These are phyloP conservation scores for Dryas alaskensis DNA, from an alignment of 306 rosid genomes.

Conservation along the genomic window DNA sequence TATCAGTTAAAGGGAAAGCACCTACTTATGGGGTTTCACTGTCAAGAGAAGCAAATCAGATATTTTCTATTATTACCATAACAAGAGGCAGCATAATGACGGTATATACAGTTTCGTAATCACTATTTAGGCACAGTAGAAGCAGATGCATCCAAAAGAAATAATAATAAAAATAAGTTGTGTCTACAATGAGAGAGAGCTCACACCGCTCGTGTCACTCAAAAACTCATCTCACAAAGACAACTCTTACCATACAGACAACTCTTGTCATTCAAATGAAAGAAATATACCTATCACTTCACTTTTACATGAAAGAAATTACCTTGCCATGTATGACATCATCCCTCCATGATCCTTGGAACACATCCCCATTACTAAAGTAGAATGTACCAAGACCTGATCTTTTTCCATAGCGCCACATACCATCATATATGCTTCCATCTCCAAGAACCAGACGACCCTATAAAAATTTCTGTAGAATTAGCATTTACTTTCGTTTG, in stretches of 20 bases:
- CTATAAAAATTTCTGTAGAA: conserved; percentile 39
- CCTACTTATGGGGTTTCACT: background rate
- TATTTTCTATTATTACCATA: background rate
- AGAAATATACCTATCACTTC: background rate
- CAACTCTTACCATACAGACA: background rate
- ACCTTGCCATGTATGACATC: conserved; percentile 98
- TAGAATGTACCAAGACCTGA: conserved; percentile 87
- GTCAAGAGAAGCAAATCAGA: background rate
- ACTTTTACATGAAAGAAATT: conserved; percentile 2
- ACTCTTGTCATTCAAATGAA: background rate
- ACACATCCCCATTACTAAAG: conserved; percentile 87
- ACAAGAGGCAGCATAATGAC: background rate
- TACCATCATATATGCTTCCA: conserved; percentile 92
- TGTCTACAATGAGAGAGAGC: no score
- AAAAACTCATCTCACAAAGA: no score
- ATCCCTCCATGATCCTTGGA: conserved; percentile 98
- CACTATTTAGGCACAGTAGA: background rate
- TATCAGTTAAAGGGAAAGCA: no score
- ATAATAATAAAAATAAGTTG: no score
- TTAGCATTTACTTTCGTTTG: conserved; percentile 6
- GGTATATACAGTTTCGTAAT: background rate
- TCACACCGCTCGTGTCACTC: no score
- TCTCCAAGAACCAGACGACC: conserved; percentile 77
- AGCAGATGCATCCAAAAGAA: background rate
- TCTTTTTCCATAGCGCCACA: conserved; percentile 87